These are phyloP conservation scores for Euphrasia arctica DNA, from an alignment of 305 asterid species.

Conservation along the genomic window DNA sequence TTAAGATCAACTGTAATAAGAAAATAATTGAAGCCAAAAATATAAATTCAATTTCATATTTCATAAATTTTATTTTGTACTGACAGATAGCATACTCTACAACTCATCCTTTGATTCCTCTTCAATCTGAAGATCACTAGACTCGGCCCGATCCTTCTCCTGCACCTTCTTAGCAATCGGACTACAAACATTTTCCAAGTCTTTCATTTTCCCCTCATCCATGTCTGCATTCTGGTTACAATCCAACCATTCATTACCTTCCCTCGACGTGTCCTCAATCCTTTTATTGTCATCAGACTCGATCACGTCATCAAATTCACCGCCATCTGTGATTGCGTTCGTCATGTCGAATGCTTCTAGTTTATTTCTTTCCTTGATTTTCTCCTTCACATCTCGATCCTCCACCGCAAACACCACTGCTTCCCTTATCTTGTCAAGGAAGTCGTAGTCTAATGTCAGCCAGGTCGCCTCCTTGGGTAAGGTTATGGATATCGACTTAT, in stretches of 20 bases:
- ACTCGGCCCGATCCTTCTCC: not conserved
- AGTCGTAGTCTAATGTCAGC: constrained; percentile 36
- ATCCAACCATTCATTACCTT: too few species aligned
- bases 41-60: too few species aligned
- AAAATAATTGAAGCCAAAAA: too few species aligned
- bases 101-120: too few species aligned
- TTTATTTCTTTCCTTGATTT: constrained; percentile 36
- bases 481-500: constrained; percentile 8
- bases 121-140: too few species aligned
- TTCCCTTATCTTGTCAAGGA: constrained; percentile 33
- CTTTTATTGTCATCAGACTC: constrained; percentile 24
- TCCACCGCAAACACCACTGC: constrained; percentile 49
- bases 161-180: constrained; percentile 14
- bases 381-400: constrained; percentile 36
- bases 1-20: too few species aligned
- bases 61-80: too few species aligned
- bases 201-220: constrained; percentile 36
- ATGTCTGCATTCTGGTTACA: too few species aligned
- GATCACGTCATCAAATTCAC: not conserved
- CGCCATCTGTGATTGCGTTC: constrained; percentile 12
- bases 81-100: too few species aligned
- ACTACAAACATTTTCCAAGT: constrained; percentile 36
- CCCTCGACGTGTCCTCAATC: not conserved
- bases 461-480: constrained; percentile 24
- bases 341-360: not conserved